Base-by-base conservation (phyloP, 2,329 filamentous ascomycete genomes). In the Exophiala oligosperma region DNA sequence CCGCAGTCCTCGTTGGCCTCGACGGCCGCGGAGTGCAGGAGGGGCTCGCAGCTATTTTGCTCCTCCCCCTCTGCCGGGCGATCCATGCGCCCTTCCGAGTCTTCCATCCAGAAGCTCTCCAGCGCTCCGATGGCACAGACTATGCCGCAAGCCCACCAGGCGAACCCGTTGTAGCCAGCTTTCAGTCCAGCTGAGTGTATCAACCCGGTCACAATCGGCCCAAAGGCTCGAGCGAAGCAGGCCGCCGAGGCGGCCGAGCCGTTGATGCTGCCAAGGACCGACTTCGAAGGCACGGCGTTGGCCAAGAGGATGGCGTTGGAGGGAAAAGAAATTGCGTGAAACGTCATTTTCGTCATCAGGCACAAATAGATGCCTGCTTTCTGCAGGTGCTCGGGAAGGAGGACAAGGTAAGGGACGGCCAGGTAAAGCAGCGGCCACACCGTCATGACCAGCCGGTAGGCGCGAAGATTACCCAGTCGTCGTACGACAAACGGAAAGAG, bases 161-260 rank as follows among this genome's bases (percentile, higher is more conserved):
- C 89, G 35, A 97, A 80, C 21, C 92, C 92, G 3, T 92, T 93
- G 71, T 91, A 93, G 37, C 92, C 92, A 5, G 87, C 82, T 64
- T 86, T 82, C 37, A 95, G 82, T 51, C 94, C 94, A 52, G 88
- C 79, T 3, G 91, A 84, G 74, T 96, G 95, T 24, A 97, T 81
- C 28, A 92, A 78, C 1, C 94, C 94, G 2, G 92, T 95, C 2
- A 97, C 77, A 0, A 91, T 92, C 1, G 94, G 94, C 0, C 93
- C 93, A 61, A 97, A 88, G 0, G 92, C 92, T 54, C 94, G 85
- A 72, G 88, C 92, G 47, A 97, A 77, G 70, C 92, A 96, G 3
- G 94, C 94, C 1, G 91, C 92, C 1, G 92, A 96, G 29, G 92
- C 92, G 0, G 92, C 92, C 11, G 92, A 88, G 17, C 94, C 94